Evolutionary conservation across 495 filamentous ascomycete species (phyloP).

Genomic region (Aspergillus homomorphus): DNA sequence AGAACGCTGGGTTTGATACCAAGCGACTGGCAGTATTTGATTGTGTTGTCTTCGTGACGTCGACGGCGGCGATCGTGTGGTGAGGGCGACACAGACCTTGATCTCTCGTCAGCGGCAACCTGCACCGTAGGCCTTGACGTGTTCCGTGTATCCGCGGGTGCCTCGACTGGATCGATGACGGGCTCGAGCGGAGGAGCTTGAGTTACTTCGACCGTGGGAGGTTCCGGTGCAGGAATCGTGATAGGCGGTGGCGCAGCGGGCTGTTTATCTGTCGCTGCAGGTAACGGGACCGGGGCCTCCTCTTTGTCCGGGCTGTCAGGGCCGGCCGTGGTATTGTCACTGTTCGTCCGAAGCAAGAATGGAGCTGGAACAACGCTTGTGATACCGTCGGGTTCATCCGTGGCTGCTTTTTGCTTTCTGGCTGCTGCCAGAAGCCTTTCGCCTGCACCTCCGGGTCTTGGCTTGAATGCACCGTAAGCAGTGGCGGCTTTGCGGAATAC

Average conservation of each 20-base stretch:
- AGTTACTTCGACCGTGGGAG: slow-evolving; percentile 44
- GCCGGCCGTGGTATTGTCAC: slow-evolving; percentile 25
- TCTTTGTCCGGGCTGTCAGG: slow-evolving; percentile 18
- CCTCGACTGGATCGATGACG: slow-evolving; percentile 29
- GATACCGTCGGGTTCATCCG: slow-evolving; percentile 77
- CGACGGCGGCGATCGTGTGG: slow-evolving; percentile 52
- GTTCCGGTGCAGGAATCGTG: slow-evolving; percentile 18
- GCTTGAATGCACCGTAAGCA: slow-evolving; percentile 80
- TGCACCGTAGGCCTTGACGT: slow-evolving; percentile 22
- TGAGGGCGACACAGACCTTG: slow-evolving; percentile 39
- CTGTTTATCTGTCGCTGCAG: slow-evolving; percentile 14
- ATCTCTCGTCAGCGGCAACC: slow-evolving; percentile 23
- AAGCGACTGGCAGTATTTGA: slow-evolving; percentile 72
- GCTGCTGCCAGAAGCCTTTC: slow-evolving; percentile 60
- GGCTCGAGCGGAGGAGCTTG: slow-evolving; percentile 28
- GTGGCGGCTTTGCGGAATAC: slow-evolving; percentile 81
- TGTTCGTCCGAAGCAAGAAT: slow-evolving; percentile 37
- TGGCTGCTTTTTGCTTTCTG: slow-evolving; percentile 51
- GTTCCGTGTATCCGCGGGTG: slow-evolving; percentile 36
- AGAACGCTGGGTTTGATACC: slow-evolving; percentile 70
- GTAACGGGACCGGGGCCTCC: neutral
- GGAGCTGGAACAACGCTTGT: slow-evolving; percentile 82
- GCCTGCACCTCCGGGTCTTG: slow-evolving; percentile 75
- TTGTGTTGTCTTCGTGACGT: slow-evolving; percentile 68
- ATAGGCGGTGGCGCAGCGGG: slow-evolving; percentile 14